Evolutionary conservation across 345 rosid species (phyloP).

Genomic region (Eucalyptus melliodora): DNA sequence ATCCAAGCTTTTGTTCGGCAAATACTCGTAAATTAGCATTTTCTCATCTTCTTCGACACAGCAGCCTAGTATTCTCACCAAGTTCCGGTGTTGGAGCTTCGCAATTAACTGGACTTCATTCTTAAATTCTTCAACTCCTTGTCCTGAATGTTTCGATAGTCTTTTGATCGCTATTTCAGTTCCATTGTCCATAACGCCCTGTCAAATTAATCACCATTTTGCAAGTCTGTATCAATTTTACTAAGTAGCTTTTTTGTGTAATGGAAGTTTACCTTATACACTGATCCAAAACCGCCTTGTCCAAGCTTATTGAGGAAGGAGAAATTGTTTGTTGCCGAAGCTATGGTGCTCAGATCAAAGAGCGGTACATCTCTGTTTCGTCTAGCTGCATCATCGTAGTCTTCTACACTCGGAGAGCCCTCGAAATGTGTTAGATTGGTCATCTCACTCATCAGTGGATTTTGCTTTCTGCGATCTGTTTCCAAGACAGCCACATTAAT

Average conservation of each 20-base stretch:
- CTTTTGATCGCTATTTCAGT: constrained; percentile 24
- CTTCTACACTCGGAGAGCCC: not conserved
- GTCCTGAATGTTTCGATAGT: constrained; percentile 6
- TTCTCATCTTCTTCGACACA: constrained; percentile 15
- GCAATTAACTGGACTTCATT: constrained; percentile 20
- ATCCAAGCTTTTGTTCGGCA: constrained; percentile 34
- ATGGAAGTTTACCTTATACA: constrained; percentile 1
- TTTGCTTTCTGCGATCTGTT: not conserved
- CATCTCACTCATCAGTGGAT: not conserved
- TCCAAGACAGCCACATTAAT: not conserved
- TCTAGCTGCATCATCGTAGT: not conserved
- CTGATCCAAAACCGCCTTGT: constrained; percentile 13
- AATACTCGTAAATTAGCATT: constrained; percentile 29
- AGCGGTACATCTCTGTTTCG: not conserved
- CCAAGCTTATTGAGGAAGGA: constrained; percentile 8
- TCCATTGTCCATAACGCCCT: constrained; percentile 17
- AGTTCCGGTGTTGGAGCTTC: constrained; percentile 19
- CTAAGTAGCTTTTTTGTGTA: not conserved
- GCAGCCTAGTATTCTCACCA: constrained; percentile 14
- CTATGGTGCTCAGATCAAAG: constrained; percentile 1
- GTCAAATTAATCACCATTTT: not conserved
- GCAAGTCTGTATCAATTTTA: not conserved
- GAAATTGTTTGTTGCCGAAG: constrained; percentile 10
- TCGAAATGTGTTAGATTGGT: not conserved
- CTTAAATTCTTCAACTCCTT: constrained; percentile 26